A percentile compares a stretch with the other conserved stretches of the same genome.
phyloP scores from a whole-genome alignment of 495 filamentous ascomycete species.

The Trichoderma asperelloides region DNA sequence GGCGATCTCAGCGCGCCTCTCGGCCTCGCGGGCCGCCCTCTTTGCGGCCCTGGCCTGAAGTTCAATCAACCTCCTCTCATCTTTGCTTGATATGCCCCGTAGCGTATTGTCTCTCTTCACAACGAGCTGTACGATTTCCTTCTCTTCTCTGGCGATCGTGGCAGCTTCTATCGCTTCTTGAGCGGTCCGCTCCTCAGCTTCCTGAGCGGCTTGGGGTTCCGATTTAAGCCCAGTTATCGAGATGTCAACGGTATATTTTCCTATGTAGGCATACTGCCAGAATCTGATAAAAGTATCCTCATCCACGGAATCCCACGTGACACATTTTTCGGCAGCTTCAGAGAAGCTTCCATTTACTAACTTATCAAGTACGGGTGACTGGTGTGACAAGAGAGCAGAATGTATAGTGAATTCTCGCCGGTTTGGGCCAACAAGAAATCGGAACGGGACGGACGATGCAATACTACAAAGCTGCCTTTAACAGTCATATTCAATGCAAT shows the following conservation, averaged over 20 bases:
- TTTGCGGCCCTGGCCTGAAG: too few relatives aligned
- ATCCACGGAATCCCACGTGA: conserved; percentile 9
- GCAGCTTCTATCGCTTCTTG: too few relatives aligned
- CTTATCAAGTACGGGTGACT: conserved; percentile 14
- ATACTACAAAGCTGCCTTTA: conserved; percentile 10
- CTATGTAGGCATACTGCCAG: conserved; percentile 17
- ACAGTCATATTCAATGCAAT: neutral
- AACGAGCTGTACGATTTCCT: too few relatives aligned
- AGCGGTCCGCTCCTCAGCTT: neutral
- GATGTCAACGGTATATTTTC: conserved; percentile 12
- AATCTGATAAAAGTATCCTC: conserved; percentile 18
- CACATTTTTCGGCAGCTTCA: conserved; percentile 15
- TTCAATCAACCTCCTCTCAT: too few relatives aligned
- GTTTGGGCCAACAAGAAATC: conserved; percentile 13
- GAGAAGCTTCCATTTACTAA: conserved; percentile 16
- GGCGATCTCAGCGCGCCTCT: too few relatives aligned
- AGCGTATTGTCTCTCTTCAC: too few relatives aligned
- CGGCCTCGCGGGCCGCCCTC: too few relatives aligned
- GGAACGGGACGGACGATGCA: conserved; percentile 12
- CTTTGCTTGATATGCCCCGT: too few relatives aligned
- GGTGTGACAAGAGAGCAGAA: conserved; percentile 14
- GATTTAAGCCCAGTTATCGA: neutral
- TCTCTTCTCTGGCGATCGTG: too few relatives aligned
- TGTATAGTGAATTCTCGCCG: conserved; percentile 13
- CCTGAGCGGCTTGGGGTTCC: neutral